Percentiles rank a stretch among this genome's conserved stretches.
Evolutionary conservation across 1,284 basidiomycete species (phyloP).

Genomic region (Moesziomyces aphidis): DNA sequence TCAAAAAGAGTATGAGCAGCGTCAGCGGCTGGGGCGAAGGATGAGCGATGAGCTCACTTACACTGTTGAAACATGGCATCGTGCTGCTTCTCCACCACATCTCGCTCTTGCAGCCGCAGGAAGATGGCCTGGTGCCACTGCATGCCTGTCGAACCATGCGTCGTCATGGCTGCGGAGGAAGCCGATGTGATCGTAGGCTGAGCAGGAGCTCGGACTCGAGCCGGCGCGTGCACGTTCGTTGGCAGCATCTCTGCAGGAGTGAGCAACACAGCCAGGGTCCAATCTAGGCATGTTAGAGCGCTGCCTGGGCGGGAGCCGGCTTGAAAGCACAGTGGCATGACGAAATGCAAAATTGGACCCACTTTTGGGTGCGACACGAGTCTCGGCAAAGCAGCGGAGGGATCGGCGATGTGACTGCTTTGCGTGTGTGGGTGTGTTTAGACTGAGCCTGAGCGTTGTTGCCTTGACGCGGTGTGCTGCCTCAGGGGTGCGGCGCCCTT

Average conservation of each 20-base stretch:
- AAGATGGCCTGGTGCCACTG: slow-evolving; percentile 56
- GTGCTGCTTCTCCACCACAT: slow-evolving; percentile 52
- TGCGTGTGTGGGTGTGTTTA: slow-evolving; percentile 2
- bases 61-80: slow-evolving; percentile 49
- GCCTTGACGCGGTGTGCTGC: no score
- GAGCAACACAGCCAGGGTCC: not conserved
- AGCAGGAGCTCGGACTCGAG: no score
- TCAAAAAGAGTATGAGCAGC: no score
- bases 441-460: not conserved
- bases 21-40: not conserved
- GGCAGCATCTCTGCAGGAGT: no score
- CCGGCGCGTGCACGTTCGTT: no score
- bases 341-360: not conserved
- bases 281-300: not conserved
- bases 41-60: slow-evolving; percentile 15
- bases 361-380: no score
- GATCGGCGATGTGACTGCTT: not conserved
- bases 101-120: slow-evolving; percentile 53
- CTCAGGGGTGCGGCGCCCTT: not conserved
- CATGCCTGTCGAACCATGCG: slow-evolving; percentile 21
- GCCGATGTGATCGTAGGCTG: no score
- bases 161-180: not conserved
- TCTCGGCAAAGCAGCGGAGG: not conserved
- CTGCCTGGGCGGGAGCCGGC: not conserved
- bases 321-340: not conserved